phyloP scores from a whole-genome alignment of 805 yeast genomes.

The Starmerella vaccinii region DNA sequence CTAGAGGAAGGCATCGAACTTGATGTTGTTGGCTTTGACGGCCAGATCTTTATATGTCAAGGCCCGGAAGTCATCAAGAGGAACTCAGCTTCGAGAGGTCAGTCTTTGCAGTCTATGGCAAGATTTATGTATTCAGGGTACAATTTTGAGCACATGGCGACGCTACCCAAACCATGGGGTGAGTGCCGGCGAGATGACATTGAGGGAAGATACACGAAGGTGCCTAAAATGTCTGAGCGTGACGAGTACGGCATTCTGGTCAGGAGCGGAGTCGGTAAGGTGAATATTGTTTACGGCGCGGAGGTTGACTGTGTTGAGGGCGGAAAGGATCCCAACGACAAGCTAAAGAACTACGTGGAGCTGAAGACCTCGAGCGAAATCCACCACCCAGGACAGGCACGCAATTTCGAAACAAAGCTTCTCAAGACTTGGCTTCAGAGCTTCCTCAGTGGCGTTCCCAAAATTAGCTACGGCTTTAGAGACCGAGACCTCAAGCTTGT shows the following conservation, averaged over 20 bases:
- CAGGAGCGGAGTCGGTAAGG: slow-evolving; percentile 69
- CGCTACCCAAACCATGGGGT: slow-evolving; percentile 61
- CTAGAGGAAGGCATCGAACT: slow-evolving; percentile 45
- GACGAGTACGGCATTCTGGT: slow-evolving; percentile 70
- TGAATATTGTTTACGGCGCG: slow-evolving; percentile 63
- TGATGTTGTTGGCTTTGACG: slow-evolving; percentile 58
- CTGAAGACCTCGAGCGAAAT: slow-evolving; percentile 62
- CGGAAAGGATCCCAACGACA: slow-evolving; percentile 40
- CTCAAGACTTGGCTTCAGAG: slow-evolving; percentile 88
- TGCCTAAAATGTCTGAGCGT: slow-evolving; percentile 31
- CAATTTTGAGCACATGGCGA: slow-evolving; percentile 73
- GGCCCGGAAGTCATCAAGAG: slow-evolving; percentile 23
- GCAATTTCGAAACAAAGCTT: slow-evolving; percentile 74
- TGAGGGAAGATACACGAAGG: slow-evolving; percentile 51
- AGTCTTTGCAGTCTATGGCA: slow-evolving; percentile 16
- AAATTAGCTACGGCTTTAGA: slow-evolving; percentile 74
- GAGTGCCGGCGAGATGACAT: slow-evolving; percentile 53
- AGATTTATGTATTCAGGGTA: slow-evolving; percentile 41
- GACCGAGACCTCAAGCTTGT: slow-evolving; percentile 57
- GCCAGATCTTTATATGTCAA: slow-evolving; percentile 37
- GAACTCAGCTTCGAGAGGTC: background rate
- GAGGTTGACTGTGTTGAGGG: slow-evolving; percentile 91
- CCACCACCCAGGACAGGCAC: slow-evolving; percentile 45
- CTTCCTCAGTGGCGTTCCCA: slow-evolving; percentile 75
- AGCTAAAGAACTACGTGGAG: slow-evolving; percentile 69